A percentile compares a stretch with the other conserved stretches of the same genome.
phyloP scores from a whole-genome alignment of 2,329 filamentous ascomycete species.

The Didymella arachidicola region DNA sequence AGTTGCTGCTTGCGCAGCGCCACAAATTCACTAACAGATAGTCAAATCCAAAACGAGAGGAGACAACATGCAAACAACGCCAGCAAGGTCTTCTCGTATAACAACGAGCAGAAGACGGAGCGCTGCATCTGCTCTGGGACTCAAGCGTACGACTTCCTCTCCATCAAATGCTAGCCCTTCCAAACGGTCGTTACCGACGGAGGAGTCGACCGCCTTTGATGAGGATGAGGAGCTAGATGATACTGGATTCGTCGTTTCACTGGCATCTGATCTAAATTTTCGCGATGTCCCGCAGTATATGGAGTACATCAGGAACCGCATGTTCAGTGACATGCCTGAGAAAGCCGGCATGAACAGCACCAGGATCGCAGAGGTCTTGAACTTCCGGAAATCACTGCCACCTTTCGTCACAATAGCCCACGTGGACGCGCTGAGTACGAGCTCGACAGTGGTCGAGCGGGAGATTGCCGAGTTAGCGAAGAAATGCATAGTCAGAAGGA shows the following conservation, averaged over 20 bases:
- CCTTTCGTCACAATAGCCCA: constrained; percentile 72
- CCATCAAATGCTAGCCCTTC: constrained; percentile 49
- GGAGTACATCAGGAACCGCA: constrained; percentile 65
- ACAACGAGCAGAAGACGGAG: constrained; percentile 36
- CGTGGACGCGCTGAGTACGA: constrained; percentile 68
- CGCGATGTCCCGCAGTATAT: constrained; percentile 71
- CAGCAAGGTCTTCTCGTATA: constrained; percentile 44
- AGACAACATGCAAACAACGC: constrained; percentile 38
- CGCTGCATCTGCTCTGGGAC: constrained; percentile 34
- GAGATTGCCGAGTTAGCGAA: constrained; percentile 69
- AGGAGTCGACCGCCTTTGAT: constrained; percentile 36
- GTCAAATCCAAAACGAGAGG: not conserved
- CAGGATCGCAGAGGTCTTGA: constrained; percentile 69
- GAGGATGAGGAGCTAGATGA: constrained; percentile 64
- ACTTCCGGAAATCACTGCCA: constrained; percentile 66
- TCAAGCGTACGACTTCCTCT: constrained; percentile 47
- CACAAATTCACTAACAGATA: not conserved
- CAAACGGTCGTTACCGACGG: constrained; percentile 43
- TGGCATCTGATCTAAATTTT: constrained; percentile 65
- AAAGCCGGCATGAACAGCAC: constrained; percentile 69
- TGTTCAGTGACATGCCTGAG: constrained; percentile 71
- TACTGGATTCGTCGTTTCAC: constrained; percentile 62
- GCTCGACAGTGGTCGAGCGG: constrained; percentile 71
- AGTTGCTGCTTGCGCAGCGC: constrained; percentile 2
- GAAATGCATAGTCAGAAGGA: constrained; percentile 65